Evolutionary conservation across 2,329 filamentous ascomycete genomes (phyloP), one percentile per base, ranked within the genome.

Genomic region (Claviceps cyperi): DNA sequence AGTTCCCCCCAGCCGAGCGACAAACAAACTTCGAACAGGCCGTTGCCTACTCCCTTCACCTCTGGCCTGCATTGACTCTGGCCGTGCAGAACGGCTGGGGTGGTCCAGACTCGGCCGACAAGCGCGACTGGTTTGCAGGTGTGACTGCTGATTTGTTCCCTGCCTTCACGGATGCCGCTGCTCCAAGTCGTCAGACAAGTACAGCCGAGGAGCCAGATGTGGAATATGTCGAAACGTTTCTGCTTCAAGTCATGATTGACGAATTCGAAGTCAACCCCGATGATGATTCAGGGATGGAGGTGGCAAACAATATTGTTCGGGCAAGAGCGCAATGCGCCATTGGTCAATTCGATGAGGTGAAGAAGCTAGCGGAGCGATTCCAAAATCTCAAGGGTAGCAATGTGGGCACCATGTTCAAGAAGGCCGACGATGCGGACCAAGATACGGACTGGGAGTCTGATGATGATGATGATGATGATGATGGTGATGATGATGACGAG

Each of bases 81-180:
- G 88, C 92, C 45, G 86, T 96, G 43, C 78, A 86, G 64, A 88
- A 87, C 65, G 75, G 80, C 68, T 95, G 90, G 84, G 92, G 91
- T 59, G 92, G 91, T 2, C 80, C 86, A 40, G 81, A 88, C 61
- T 84, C 81, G 21, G 66, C 75, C 53, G 88, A 94, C 67, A 97
- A 97, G 72, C 85, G 91, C 60, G 91, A 95, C 74, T 97, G 90
- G 91, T 86, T 98, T 60, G 91, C 86, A 48, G 90, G 89, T 55
- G 86, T 85, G 43, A 75, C 97, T 49, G 84, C 83, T 52, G 87
- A 95, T 24, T 79, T 95, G 54, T 84, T 96, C 58, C 72, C 73
- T 21, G 77, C 89, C 56, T 79, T 95, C 56, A 68, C 69, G 51
- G 66, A 69, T 49, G 56, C 62, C 9, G 57, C 60, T 44, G 57